phyloP scores from a whole-genome alignment of 2,329 filamentous ascomycete species.

The Calonectria henricotiae region DNA sequence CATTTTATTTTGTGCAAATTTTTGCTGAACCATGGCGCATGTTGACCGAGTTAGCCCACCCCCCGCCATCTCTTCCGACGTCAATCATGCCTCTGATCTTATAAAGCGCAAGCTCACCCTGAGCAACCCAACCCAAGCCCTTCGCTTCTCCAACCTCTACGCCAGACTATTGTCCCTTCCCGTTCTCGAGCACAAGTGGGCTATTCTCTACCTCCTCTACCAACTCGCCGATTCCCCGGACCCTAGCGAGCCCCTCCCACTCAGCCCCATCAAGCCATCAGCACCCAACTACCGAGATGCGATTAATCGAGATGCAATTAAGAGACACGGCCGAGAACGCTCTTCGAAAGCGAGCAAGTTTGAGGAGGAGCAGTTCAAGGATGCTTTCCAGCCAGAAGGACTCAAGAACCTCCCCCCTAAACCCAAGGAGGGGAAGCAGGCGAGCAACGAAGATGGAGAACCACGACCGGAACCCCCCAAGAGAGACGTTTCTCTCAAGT shows the following conservation, averaged over 20 bases:
- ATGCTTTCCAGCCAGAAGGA: constrained; percentile 71
- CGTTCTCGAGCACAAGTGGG: constrained; percentile 96
- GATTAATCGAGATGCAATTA: constrained; percentile 58
- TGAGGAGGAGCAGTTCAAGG: constrained; percentile 68
- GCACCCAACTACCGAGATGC: constrained; percentile 60
- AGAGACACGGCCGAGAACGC: constrained; percentile 59
- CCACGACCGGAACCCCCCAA: constrained; percentile 55
- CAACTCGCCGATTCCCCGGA: constrained; percentile 82
- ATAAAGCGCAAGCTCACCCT: constrained; percentile 91
- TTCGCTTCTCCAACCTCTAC: constrained; percentile 92
- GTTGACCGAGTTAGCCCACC: constrained; percentile 61
- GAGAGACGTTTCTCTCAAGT: constrained; percentile 72
- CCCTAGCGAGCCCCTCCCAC: constrained; percentile 68
- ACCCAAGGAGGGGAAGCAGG: constrained; percentile 59
- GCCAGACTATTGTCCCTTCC: constrained; percentile 91
- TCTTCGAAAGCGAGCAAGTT: constrained; percentile 58
- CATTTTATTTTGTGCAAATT: not conserved
- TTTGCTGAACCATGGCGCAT: not conserved
- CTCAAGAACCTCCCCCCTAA: constrained; percentile 64
- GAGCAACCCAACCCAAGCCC: constrained; percentile 83
- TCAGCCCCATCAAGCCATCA: constrained; percentile 62
- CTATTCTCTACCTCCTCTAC: constrained; percentile 92
- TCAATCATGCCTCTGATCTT: constrained; percentile 93
- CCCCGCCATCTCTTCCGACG: constrained; percentile 76
- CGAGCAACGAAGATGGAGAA: constrained; percentile 57